Evolutionary conservation across 2,329 filamentous ascomycete genomes (phyloP).

Genomic region (Fonsecaea pedrosoi): DNA sequence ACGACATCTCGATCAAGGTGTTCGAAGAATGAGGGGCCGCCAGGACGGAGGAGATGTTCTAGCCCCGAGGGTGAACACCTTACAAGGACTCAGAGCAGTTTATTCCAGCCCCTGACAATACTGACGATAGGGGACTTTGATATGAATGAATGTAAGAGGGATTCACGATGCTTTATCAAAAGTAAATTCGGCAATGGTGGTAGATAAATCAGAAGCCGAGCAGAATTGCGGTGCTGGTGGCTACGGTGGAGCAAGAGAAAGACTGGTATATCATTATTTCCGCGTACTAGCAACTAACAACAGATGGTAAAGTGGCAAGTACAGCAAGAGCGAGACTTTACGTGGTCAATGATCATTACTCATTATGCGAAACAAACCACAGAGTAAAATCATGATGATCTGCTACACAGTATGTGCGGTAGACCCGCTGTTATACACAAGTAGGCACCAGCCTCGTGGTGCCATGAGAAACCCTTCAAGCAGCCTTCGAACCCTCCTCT

Average conservation of each 20-base stretch:
- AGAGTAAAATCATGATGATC: background rate
- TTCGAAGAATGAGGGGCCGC: background rate
- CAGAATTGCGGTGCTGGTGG: background rate
- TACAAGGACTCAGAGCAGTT: background rate
- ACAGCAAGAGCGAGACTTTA: background rate
- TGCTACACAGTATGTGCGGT: background rate
- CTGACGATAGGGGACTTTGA: background rate
- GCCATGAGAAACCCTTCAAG: conserved; percentile 41
- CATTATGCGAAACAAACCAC: background rate
- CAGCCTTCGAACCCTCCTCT: conserved; percentile 62
- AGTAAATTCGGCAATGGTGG: background rate
- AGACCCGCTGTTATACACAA: background rate
- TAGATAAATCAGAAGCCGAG: background rate
- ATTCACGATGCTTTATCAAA: background rate
- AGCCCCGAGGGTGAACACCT: background rate
- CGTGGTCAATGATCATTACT: background rate
- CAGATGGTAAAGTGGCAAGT: background rate
- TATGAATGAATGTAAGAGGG: background rate
- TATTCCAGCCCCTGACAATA: background rate
- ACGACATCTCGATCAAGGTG: background rate
- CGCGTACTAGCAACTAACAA: background rate
- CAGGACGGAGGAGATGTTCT: background rate
- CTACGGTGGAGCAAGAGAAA: background rate
- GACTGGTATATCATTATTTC: background rate
- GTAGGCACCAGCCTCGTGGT: background rate